Evolutionary conservation across 2,329 filamentous ascomycete genomes (phyloP).

Genomic region (Metarhizium humberi): DNA sequence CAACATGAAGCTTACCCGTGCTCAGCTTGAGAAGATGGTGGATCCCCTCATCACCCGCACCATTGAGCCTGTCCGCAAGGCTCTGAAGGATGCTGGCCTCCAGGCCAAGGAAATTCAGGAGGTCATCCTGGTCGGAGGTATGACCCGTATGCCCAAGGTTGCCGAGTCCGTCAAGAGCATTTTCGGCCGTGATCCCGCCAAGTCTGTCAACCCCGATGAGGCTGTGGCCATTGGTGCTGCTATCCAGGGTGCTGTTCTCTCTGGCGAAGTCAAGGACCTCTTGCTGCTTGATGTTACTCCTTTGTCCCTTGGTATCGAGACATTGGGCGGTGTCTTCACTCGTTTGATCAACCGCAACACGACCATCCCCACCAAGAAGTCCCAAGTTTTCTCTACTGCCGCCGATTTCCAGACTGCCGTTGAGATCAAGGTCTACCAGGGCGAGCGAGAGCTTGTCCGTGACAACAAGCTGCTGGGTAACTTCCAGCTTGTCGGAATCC

Average conservation of each 20-base stretch:
- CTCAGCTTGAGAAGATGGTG: constrained; percentile 89
- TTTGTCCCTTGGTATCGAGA: constrained; percentile 96
- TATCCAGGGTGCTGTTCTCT: constrained; percentile 92
- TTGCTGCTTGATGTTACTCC: constrained; percentile 91
- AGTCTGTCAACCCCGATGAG: constrained; percentile 98
- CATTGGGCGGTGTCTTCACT: constrained; percentile 94
- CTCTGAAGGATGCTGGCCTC: constrained; percentile 88
- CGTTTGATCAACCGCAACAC: constrained; percentile 98
- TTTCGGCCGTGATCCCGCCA: constrained; percentile 92
- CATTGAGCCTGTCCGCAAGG: constrained; percentile 90
- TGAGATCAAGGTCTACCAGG: constrained; percentile 99
- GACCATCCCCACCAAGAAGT: constrained; percentile 99
- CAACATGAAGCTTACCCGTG: constrained; percentile 85
- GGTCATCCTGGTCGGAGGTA: constrained; percentile 95
- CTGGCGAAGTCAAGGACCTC: constrained; percentile 93
- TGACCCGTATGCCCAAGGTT: constrained; percentile 99
- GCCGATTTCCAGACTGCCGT: constrained; percentile 98
- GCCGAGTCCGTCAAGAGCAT: constrained; percentile 91
- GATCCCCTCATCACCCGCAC: constrained; percentile 81
- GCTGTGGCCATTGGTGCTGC: constrained; percentile 96
- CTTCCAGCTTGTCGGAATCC: constrained; percentile 98
- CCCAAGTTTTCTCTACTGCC: constrained; percentile 90
- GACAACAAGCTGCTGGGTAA: constrained; percentile 99
- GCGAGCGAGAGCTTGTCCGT: constrained; percentile 96
- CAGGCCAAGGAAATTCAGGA: constrained; percentile 93